Evolutionary conservation across 495 filamentous ascomycete genomes (phyloP).

Genomic region (Podospora sp.): DNA sequence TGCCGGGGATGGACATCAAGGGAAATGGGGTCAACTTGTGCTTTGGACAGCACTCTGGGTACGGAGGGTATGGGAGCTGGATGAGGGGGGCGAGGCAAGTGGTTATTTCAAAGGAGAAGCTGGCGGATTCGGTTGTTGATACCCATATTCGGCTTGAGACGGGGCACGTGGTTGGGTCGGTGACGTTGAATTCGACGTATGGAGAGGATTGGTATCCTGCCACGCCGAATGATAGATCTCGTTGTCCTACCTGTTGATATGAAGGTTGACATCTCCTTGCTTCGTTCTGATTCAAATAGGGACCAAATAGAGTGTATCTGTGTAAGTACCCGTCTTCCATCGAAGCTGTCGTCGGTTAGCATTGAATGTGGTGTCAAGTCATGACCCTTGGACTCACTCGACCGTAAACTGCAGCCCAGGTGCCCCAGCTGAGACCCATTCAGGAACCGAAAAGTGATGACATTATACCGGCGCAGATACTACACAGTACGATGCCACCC

Average conservation of each 20-base stretch:
- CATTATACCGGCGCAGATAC: no score
- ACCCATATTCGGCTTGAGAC: slow-evolving; percentile 71
- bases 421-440: no score
- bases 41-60: slow-evolving; percentile 71
- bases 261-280: not conserved
- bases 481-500: not conserved
- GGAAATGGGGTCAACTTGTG: slow-evolving; percentile 56
- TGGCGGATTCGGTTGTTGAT: slow-evolving; percentile 48
- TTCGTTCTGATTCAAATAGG: no score
- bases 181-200: slow-evolving; percentile 71
- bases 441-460: no score
- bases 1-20: slow-evolving; percentile 35
- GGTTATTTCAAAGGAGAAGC: slow-evolving; percentile 43
- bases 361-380: no score
- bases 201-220: slow-evolving; percentile 60
- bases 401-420: no score
- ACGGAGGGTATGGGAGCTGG: slow-evolving; percentile 71
- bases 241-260: slow-evolving; percentile 17
- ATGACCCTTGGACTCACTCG: no score
- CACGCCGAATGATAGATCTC: slow-evolving; percentile 43
- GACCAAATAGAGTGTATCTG: no score
- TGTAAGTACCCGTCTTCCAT: no score
- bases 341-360: no score
- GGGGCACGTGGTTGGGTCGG: slow-evolving; percentile 54
- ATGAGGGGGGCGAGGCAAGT: slow-evolving; percentile 64